Conservation (phyloP, 768 basidiomycete species). For the Cyclocybe cylindracea region DNA sequence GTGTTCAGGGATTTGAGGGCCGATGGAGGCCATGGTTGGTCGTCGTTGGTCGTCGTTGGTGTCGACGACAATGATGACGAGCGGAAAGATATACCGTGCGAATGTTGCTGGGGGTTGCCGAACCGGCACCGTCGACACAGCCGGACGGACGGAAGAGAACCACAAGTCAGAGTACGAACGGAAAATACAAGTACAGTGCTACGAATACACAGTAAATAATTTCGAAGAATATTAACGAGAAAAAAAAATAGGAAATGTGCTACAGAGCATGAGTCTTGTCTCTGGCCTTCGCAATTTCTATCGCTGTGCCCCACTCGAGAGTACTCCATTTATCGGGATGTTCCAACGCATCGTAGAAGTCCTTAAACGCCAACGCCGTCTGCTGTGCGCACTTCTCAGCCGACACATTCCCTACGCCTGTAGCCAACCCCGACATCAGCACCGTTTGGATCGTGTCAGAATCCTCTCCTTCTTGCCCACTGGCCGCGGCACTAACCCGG, state of each 20-base stretch:
- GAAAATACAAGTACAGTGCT: too few species aligned
- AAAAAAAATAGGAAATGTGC: too few species aligned
- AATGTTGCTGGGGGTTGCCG: background rate
- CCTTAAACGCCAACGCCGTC: constrained; percentile 17
- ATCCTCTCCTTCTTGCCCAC: background rate
- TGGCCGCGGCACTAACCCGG: background rate
- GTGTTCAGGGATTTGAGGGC: constrained; percentile 58
- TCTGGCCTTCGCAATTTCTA: constrained; percentile 5
- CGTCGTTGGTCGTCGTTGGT: too few species aligned
- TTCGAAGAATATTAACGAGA: too few species aligned
- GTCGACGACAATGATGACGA: background rate
- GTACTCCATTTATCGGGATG: constrained; percentile 15
- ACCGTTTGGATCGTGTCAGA: constrained; percentile 10
- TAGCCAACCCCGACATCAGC: constrained; percentile 18
- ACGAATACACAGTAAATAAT: too few species aligned
- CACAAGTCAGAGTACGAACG: too few species aligned
- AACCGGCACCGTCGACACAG: too few species aligned
- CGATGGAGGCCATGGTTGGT: constrained; percentile 48
- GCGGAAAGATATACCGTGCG: background rate
- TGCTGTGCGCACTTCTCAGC: constrained; percentile 17
- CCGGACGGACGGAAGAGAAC: too few species aligned
- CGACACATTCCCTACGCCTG: constrained; percentile 13
- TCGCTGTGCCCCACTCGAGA: constrained; percentile 12
- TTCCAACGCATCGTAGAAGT: constrained; percentile 14
- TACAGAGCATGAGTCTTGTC: background rate